Percentiles rank a stretch among this genome's conserved stretches.
Conservation (phyloP, 208 protist genomes). For the Trypanosoma avium region DNA sequence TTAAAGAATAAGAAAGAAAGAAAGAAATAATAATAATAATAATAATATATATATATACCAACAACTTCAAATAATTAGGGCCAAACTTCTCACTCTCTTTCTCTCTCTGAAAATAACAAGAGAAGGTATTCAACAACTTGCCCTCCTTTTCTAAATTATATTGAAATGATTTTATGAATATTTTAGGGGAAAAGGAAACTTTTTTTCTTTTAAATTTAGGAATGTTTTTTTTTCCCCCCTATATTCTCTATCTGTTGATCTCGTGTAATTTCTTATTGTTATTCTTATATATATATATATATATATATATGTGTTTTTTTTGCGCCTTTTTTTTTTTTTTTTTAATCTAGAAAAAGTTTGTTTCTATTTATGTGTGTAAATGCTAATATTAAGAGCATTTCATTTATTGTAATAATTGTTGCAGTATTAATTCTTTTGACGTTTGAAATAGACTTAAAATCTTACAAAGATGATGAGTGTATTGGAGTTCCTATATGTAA, state of each 20-base stretch:
- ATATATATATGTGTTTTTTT: neutral
- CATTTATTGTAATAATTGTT: neutral
- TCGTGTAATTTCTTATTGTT: slow-evolving; percentile 6
- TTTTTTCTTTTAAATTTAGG: too few species aligned
- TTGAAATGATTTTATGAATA: too few species aligned
- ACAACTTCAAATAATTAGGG: too few species aligned
- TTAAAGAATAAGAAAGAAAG: too few species aligned
- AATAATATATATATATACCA: too few species aligned
- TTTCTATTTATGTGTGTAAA: neutral
- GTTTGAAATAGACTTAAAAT: slow-evolving; percentile 1
- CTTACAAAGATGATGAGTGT: slow-evolving; percentile 3
- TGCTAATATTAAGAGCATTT: neutral
- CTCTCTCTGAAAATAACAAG: too few species aligned
- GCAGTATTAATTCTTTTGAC: slow-evolving; percentile 1
- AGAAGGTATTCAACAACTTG: too few species aligned
- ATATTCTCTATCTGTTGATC: slow-evolving; percentile 8
- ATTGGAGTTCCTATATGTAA: slow-evolving; percentile 3
- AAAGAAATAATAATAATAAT: too few species aligned
- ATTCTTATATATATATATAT: neutral
- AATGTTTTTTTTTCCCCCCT: slow-evolving; percentile 12
- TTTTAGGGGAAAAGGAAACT: too few species aligned
- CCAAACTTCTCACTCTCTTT: too few species aligned
- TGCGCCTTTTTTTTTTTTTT: neutral
- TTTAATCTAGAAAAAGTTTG: neutral
- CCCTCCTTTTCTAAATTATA: too few species aligned